Evolutionary conservation across 805 yeast species (phyloP).

Genomic region (Myxozyma sirexii): DNA sequence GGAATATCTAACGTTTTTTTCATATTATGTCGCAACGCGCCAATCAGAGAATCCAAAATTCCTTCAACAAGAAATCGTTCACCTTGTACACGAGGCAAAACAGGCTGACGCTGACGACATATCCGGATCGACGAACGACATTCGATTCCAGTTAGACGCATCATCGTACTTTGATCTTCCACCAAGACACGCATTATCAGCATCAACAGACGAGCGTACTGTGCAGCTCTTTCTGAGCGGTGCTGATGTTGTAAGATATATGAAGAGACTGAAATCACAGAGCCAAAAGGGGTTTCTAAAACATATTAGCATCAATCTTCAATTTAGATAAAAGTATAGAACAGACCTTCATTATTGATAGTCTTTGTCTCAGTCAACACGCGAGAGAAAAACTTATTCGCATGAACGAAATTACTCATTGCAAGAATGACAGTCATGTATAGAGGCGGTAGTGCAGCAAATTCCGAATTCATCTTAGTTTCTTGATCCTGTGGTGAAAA

Average conservation of each 20-base stretch:
- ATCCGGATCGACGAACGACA: constrained; percentile 17
- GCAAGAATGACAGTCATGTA: constrained; percentile 34
- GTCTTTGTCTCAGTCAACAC: constrained; percentile 37
- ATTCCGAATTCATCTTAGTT: constrained; percentile 8
- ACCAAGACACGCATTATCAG: constrained; percentile 41
- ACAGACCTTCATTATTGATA: constrained; percentile 21
- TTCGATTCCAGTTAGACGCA: constrained; percentile 10
- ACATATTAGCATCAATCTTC: not conserved
- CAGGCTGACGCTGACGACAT: constrained; percentile 37
- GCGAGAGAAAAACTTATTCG: constrained; percentile 43
- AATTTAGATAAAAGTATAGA: not conserved
- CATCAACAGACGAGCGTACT: constrained; percentile 41
- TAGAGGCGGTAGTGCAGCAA: constrained; percentile 24
- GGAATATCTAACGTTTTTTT: constrained; percentile 37
- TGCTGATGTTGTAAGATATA: constrained; percentile 40
- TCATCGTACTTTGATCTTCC: constrained; percentile 36
- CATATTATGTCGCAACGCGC: constrained; percentile 42
- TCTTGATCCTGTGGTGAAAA: constrained; percentile 21
- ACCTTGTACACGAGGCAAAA: constrained; percentile 37
- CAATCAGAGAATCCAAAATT: constrained; percentile 41
- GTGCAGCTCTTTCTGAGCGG: constrained; percentile 35
- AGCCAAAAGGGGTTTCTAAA: constrained; percentile 37
- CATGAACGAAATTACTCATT: constrained; percentile 43
- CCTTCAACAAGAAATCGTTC: constrained; percentile 42
- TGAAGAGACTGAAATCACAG: constrained; percentile 41